Conservation (phyloP, 768 basidiomycete species). For the Suillus ampliporus region DNA sequence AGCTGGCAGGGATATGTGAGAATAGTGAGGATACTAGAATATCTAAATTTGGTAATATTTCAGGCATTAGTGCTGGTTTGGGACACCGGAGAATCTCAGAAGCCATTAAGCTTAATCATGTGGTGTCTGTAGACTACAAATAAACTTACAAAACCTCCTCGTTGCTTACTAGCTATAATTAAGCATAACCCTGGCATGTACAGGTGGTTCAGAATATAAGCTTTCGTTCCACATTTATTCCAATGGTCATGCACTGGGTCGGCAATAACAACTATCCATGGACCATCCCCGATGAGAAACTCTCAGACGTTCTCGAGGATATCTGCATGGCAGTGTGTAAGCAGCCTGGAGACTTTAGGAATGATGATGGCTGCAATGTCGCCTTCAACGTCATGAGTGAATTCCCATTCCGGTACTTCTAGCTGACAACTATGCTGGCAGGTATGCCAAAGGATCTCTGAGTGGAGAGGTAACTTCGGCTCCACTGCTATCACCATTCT, state of each 20-base stretch:
- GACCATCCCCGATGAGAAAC: neutral
- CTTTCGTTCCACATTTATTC: neutral
- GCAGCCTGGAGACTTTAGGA: neutral
- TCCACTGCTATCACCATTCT: neutral
- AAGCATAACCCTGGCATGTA: too few species aligned
- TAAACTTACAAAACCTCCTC: too few species aligned
- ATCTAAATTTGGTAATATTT: too few species aligned
- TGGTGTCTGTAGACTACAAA: too few species aligned
- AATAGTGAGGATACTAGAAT: too few species aligned
- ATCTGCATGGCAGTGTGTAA: neutral
- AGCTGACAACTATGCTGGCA: conserved; percentile 2
- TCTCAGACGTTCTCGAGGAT: neutral
- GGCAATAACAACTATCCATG: neutral
- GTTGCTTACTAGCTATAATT: too few species aligned
- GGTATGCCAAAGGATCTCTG: conserved; percentile 5
- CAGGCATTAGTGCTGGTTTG: too few species aligned
- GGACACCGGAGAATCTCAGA: too few species aligned
- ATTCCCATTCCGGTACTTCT: neutral
- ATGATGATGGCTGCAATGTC: neutral
- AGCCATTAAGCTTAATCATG: too few species aligned
- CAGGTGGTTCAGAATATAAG: neutral
- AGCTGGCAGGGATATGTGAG: too few species aligned
- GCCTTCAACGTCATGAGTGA: neutral
- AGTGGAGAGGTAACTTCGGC: neutral
- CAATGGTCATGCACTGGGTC: neutral